Evolutionary conservation across 2,329 filamentous ascomycete genomes (phyloP), one percentile per base, ranked within the genome.

Genomic region (Tothia fuscella): DNA sequence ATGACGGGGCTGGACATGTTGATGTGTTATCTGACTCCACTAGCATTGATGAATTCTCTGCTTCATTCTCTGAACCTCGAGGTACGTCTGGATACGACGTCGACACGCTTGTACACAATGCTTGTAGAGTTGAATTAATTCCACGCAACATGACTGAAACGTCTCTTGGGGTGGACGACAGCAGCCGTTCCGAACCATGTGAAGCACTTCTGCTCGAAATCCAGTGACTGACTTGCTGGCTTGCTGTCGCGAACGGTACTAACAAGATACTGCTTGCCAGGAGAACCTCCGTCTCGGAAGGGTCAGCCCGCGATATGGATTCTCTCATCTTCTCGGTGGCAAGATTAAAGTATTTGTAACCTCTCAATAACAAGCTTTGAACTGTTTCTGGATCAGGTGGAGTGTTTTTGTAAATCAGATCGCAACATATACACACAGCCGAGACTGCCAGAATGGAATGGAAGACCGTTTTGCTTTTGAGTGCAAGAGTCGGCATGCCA

Each of bases 311-410:
- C 29, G 47, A 43, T 16, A 49, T 47, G 22, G 41, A 43, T 17
- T 45, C 36, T 29, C 48, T 47, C 48, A 49, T 51, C 19, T 44
- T 40, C 39, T 50, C 45, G 32, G 37, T 46, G 5, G 49, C 48
- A 14, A 38, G 25, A 33, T 45, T 48, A 37, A 48, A 47, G 29
- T 47, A 45, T 13, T 35, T 45, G 24, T 49, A 51, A 10, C 48
- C 49, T 3, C 43, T 42, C 26, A 47, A 29, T 20, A 50, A 32
- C 6, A 45, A 16, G 29, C 44, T 22, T 24, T 40, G 26, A 21
- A 48, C 30, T 30, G 41, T 21, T 30, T 35, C 20, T 33, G 37
- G 19, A 4, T 44, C 32, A 10, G 43, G 33, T 9, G 25, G n/a
- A 12, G 39, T 24, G 17, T 46, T 28, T 35, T 41, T 43, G 24